Conservation (phyloP, 164 flowering plant species). For the Malania oleifera region DNA sequence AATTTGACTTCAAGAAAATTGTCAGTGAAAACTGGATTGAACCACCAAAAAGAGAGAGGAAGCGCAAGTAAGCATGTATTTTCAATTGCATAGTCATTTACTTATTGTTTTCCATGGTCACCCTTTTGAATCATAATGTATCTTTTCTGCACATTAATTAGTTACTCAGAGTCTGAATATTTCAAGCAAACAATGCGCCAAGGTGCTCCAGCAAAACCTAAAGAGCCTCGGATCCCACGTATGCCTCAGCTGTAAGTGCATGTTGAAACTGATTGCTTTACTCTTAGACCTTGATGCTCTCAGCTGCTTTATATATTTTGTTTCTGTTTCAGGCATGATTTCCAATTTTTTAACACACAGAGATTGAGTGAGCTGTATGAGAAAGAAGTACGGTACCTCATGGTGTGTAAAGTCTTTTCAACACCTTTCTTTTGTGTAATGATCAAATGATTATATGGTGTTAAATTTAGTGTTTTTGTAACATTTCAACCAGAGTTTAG, state of each 20-base stretch:
- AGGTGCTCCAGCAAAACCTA: slow-evolving; percentile 87
- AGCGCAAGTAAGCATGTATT: slow-evolving; percentile 72
- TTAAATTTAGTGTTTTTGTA: neutral
- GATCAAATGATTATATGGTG: neutral
- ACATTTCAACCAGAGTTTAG: no score
- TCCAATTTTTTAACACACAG: slow-evolving; percentile 91
- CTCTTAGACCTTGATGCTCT: slow-evolving; percentile 1
- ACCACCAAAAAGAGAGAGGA: slow-evolving; percentile 93
- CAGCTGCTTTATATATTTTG: neutral
- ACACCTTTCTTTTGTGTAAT: neutral
- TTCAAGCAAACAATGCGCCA: slow-evolving; percentile 99
- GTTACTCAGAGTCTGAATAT: slow-evolving; percentile 92
- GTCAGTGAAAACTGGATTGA: slow-evolving; percentile 96
- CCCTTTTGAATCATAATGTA: slow-evolving; percentile 2
- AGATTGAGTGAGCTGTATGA: slow-evolving; percentile 88
- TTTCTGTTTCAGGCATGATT: slow-evolving; percentile 72
- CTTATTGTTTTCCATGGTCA: neutral
- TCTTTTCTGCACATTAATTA: slow-evolving; percentile 7
- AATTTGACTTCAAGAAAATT: slow-evolving; percentile 91
- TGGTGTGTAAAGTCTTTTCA: slow-evolving; percentile 47
- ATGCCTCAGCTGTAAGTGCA: slow-evolving; percentile 94
- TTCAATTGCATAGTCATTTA: neutral
- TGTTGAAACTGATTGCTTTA: slow-evolving; percentile 1
- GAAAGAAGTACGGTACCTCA: slow-evolving; percentile 89
- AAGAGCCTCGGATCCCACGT: slow-evolving; percentile 95